Base-by-base conservation (phyloP, 441 rosid species). In the Croton setiger region DNA sequence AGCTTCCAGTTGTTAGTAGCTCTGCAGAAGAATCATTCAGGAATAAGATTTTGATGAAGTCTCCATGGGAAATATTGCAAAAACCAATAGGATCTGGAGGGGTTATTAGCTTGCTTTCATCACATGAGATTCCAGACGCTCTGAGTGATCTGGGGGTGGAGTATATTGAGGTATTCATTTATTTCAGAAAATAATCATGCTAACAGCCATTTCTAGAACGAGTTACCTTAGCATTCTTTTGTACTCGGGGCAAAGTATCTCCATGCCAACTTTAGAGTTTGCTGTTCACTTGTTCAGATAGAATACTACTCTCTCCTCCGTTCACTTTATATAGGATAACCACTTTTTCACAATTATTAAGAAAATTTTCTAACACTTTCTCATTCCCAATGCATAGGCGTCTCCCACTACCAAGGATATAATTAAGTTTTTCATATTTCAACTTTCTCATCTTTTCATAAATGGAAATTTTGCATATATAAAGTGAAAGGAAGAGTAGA, bases 41-140 rank as follows among this genome's bases (percentile, higher is more conserved):
- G 65, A 81, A 74, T 67, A 87, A 86, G 86, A 93, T 93, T 71
- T 75, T 91, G 80, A 91, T 91, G 96, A 88, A 88, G 79, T 88
- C 98, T 37, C 93, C 96, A 63, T 93, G 96, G 97, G 89, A 93
- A 74, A 85, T 91, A 55, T 79, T 93, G 57, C 89, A 87, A 74
- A 79, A 92, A 35, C 96, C 98, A 0, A 81, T 93, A 68, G 96
- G 96, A 67, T 87, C 95, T 62, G 95, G 93, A 14, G 96, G 95
- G 9, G 75, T 85, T 68, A 72, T 88, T 63, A 87, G 81, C 81
- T 49, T 78, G 70, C 87, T 94, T 79, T 83, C 89, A 69, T 86
- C 90, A 39, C 73, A 79, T 41, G 73, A 70, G 54, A 76, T 94
- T 47, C 69, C 68, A 0, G 84, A 89, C 68, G 78, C 78, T 67